A percentile compares a stretch with the other conserved stretches of the same genome.
These are phyloP conservation scores for Botryotinia narcissicola DNA, from an alignment of 2,329 filamentous ascomycete species.

Conservation along the genomic window DNA sequence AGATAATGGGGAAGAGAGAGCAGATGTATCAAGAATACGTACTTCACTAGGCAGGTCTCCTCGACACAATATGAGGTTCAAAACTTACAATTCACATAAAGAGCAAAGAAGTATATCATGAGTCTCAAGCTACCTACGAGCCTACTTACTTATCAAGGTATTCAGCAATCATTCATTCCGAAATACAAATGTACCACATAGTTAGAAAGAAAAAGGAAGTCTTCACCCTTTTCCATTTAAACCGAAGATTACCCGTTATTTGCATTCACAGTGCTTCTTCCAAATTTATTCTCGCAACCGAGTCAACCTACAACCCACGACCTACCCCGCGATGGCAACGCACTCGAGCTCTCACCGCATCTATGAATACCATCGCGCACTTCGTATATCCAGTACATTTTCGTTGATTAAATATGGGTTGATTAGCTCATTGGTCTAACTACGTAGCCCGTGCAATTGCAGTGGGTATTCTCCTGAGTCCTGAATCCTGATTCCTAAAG, in stretches of 20 bases:
- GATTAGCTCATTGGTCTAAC: background rate
- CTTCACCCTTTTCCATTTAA: background rate
- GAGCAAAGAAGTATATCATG: background rate
- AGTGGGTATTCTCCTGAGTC: background rate
- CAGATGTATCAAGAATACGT: background rate
- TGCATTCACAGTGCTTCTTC: background rate
- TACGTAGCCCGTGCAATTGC: background rate
- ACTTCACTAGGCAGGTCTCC: too few species aligned
- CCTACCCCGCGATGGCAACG: background rate
- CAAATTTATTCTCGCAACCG: background rate
- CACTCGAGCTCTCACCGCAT: background rate
- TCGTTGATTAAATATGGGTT: background rate
- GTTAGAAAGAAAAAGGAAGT: background rate
- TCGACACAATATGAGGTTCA: background rate
- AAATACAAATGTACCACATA: background rate
- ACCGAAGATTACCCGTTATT: background rate
- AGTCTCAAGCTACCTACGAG: background rate
- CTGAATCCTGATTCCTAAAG: background rate
- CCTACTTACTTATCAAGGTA: too few species aligned
- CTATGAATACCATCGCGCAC: background rate
- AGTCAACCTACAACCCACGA: background rate
- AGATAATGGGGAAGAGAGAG: background rate
- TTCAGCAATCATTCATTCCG: background rate
- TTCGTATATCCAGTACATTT: background rate
- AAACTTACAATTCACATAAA: background rate